A percentile compares a stretch with the other conserved stretches of the same genome.
These are phyloP conservation scores for Mycena amicta DNA, from an alignment of 768 basidiomycete genomes.

Conservation along the genomic window DNA sequence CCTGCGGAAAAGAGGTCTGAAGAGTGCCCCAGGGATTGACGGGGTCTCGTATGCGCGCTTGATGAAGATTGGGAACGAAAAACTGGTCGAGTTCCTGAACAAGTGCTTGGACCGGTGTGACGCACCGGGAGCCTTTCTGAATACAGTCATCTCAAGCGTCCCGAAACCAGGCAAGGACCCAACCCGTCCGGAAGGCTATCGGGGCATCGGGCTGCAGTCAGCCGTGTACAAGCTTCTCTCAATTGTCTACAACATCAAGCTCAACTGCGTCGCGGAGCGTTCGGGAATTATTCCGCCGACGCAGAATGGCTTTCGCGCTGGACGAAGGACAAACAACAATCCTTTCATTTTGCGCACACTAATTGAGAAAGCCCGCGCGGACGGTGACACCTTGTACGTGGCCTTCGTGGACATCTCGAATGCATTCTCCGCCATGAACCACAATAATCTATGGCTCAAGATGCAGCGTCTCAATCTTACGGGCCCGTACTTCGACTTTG, in stretches of 20 bases:
- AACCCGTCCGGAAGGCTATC: slow-evolving; percentile 15
- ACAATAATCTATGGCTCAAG: slow-evolving; percentile 32
- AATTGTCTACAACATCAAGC: slow-evolving; percentile 19
- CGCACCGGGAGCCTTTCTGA: neutral
- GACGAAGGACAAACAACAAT: slow-evolving; percentile 31
- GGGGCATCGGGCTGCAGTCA: slow-evolving; percentile 19
- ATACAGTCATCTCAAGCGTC: neutral
- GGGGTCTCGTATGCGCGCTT: neutral
- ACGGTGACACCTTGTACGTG: slow-evolving; percentile 23
- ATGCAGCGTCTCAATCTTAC: slow-evolving; percentile 19
- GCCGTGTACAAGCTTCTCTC: slow-evolving; percentile 24
- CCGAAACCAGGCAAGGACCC: slow-evolving; percentile 19
- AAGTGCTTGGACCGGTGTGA: neutral
- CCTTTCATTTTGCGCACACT: slow-evolving; percentile 24
- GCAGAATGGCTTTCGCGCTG: slow-evolving; percentile 34
- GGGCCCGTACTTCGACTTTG: slow-evolving; percentile 28
- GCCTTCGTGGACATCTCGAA: slow-evolving; percentile 30
- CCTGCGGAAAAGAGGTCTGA: neutral
- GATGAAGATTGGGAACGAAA: neutral
- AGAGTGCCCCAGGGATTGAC: neutral
- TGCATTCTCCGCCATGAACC: slow-evolving; percentile 36
- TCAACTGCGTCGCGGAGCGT: slow-evolving; percentile 16
- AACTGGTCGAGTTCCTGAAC: neutral
- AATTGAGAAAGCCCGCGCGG: slow-evolving; percentile 21
- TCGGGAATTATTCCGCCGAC: slow-evolving; percentile 25